Base-by-base conservation (phyloP, 768 basidiomycete species). In the Mycena polygramma region DNA sequence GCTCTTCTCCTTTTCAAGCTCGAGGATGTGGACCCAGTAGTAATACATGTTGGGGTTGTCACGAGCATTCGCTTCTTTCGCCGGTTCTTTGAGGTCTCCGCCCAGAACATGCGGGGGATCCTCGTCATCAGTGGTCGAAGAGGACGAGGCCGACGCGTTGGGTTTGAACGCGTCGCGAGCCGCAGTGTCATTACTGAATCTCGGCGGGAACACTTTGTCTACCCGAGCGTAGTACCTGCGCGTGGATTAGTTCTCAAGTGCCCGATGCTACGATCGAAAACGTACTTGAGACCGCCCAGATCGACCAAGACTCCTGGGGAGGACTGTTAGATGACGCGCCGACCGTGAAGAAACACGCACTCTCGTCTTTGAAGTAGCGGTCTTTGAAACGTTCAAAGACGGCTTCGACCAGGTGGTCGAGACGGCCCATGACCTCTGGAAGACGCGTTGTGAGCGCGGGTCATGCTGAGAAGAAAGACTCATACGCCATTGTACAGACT, bases 361-460 rank as follows among this genome's bases (percentile, higher is more conserved):
- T 92, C 82, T 99, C 98, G 74, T 90, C 91, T 51, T 88, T 83
- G 81, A 96, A 99, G 81, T 96, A 99, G 37, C 98, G 89, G 83
- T 99, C 94, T 76, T 96, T 96, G 87, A 96, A 99, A 62, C 98
- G 92, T 72, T 98, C 97, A 76, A 91, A 98, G 46, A 98, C 94
- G 58, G 93, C 92, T 79, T 99, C 98, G 20, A 97, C 96, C 22
- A 99, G 86, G 76, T 94, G 94, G 82, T 99, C 97, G 63, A 99
- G 85, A 68, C 98, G 92, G 55, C 98, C 97, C 82, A 98, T 93
- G 74, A 98, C 94, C 91, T 98, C 97, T 98, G 81, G 45, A 72
- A 55, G 75, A 74, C 37, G 57, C 70, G 70, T 74, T 70, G 72
- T 49, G 75, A 63, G 58, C 49, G 45, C 66, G 53, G 53, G 72